Percentiles rank a stretch among this genome's conserved stretches.
These are phyloP conservation scores for Oryza glumipatula DNA, from an alignment of 176 grass and related monocot species.

Conservation along the genomic window DNA sequence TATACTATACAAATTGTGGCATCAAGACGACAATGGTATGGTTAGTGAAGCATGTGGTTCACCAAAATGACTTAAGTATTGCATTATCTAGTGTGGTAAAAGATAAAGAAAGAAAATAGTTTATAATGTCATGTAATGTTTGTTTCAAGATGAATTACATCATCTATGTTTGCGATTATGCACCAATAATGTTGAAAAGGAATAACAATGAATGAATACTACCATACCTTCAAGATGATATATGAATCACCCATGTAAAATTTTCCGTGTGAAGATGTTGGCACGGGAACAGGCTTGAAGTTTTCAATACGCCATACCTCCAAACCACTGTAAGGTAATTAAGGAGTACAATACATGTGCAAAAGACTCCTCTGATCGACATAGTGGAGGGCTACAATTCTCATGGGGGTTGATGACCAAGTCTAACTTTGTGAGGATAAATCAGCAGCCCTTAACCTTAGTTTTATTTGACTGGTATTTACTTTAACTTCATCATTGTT, in stretches of 20 bases:
- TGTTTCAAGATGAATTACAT: slow-evolving; percentile 11
- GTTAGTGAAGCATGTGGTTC: slow-evolving; percentile 25
- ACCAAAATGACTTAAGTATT: slow-evolving; percentile 1
- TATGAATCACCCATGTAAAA: slow-evolving; percentile 98
- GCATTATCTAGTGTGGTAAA: background rate
- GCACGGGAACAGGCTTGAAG: slow-evolving; percentile 71
- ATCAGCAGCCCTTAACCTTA: background rate
- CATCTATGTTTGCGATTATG: background rate
- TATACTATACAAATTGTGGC: background rate
- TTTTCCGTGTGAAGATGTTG: slow-evolving; percentile 73
- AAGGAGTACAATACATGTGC: slow-evolving; percentile 42
- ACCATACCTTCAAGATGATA: slow-evolving; percentile 83
- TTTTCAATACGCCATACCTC: slow-evolving; percentile 95
- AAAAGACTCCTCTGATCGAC: slow-evolving; percentile 16
- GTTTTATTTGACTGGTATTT: background rate
- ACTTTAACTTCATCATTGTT: background rate
- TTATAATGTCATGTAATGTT: background rate
- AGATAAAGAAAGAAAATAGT: background rate
- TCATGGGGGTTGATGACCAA: background rate
- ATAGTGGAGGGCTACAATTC: background rate
- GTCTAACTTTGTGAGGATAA: background rate
- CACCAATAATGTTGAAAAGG: background rate
- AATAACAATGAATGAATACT: slow-evolving; percentile 22
- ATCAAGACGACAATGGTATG: background rate
- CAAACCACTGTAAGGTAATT: slow-evolving; percentile 60